phyloP scores from a whole-genome alignment of 805 yeast genomes.

The Starmerella sp. region DNA sequence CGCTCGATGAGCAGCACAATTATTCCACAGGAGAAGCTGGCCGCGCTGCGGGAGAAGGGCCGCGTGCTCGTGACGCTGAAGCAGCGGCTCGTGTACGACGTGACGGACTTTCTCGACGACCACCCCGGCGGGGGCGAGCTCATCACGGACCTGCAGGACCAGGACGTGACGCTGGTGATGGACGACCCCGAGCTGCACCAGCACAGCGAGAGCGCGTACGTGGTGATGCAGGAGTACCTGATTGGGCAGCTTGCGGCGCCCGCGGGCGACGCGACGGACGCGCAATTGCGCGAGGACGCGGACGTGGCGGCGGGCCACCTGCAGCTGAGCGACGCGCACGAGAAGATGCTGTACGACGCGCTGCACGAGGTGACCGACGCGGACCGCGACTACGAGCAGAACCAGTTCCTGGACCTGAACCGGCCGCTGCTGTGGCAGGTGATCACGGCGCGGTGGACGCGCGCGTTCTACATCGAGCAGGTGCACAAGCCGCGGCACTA shows the following conservation, averaged over 20 bases:
- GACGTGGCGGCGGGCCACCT: conserved; percentile 37
- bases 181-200: conserved; percentile 61
- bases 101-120: conserved; percentile 58
- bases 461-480: conserved; percentile 87
- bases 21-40: conserved; percentile 10
- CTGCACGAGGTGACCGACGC: conserved; percentile 72
- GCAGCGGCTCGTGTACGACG: conserved; percentile 73
- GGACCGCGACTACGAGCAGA: conserved; percentile 54
- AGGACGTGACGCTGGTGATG: conserved; percentile 53
- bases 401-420: conserved; percentile 75
- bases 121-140: conserved; percentile 63
- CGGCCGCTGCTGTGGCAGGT: conserved; percentile 78
- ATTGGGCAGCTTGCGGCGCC: conserved; percentile 50
- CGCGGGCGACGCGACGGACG: conserved; percentile 23
- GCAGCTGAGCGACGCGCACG: conserved; percentile 17
- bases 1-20: conserved; percentile 5
- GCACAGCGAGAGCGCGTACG: conserved; percentile 78
- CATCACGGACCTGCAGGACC: conserved; percentile 33
- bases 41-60: conserved; percentile 17
- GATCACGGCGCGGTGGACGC: conserved; percentile 59
- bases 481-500: conserved; percentile 97
- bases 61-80: conserved; percentile 63
- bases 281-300: conserved; percentile 45
- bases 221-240: conserved; percentile 69
- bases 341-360: conserved; percentile 25